Evolutionary conservation across 768 basidiomycete genomes (phyloP), one percentile per base, ranked within the genome.

Genomic region (Rhodotorula kratochvilovae): DNA sequence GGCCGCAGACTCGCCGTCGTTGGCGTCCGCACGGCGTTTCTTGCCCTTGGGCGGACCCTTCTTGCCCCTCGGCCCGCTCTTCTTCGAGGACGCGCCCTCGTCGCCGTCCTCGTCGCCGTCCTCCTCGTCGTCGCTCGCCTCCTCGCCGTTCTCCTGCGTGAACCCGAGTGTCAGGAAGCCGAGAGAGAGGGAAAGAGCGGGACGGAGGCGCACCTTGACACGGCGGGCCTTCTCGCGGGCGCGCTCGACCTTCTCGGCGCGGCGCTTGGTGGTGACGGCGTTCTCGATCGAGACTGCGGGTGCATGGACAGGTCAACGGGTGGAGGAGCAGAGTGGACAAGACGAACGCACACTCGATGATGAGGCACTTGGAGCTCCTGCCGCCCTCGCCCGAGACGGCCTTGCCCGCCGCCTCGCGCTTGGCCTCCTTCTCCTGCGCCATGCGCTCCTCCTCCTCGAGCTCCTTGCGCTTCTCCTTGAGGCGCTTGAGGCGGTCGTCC

Each of bases 201-300:
- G 35, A 23, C 39, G 61, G 10, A 35, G 43, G 33, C 66, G 50
- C 51, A 42, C 68, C 57, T 73, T 73, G 12, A 60, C 48, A 3
- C 68, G 66, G 17, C 55, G 45, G 16, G 72, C 70, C 58, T 60
- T 66, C 50, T 67, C 63, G 6, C 72, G 54, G 2, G 63, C 68
- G 5, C 66, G 70, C 5, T 75, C 67, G 8, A 61, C 74, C 62
- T 75, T 75, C 67, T 75, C 74, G 13, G 71, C 71, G 29, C 74
- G 67, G 15, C 70, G 71, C 65, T 72, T 70, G 39, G 71, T 75
- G 25, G 71, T 76, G 19, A 70, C 73, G 35, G 63, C 66, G 55
- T 74, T 73, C 63, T 66, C 71, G 39, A 75, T 78, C 25, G 67
- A 74, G 64, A 78, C 77, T 70, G 66, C 23, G n/a, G 23, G 8